Conservation (phyloP, 208 protist species). For the Leishmania mexicana region DNA sequence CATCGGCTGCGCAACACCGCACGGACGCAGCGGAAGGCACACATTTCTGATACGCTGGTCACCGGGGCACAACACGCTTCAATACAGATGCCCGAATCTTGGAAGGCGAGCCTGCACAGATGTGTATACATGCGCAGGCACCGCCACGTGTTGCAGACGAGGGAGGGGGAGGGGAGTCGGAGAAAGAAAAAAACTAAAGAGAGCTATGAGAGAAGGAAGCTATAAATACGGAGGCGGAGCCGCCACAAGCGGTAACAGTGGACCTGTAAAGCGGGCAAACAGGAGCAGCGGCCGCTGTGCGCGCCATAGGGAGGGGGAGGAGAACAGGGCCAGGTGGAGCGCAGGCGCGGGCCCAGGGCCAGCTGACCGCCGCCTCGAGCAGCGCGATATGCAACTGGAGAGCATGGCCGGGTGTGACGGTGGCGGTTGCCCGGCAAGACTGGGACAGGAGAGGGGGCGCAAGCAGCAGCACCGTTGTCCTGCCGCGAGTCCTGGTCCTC, state of each 20-base stretch:
- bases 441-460: not conserved
- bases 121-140: not conserved
- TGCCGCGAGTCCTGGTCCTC: not conserved
- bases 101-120: not conserved
- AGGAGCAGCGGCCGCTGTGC: not conserved
- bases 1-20: not conserved
- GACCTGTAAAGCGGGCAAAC: not conserved
- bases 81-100: not conserved
- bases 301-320: slow-evolving; percentile 1
- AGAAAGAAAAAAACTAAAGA: not conserved
- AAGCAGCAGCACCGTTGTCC: not conserved
- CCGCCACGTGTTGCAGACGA: not conserved
- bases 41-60: not conserved
- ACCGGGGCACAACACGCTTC: not conserved
- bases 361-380: not conserved
- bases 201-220: not conserved
- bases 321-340: not conserved
- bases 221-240: not conserved
- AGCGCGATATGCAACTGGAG: not conserved
- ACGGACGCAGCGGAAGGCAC: not conserved
- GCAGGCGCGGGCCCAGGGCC: not conserved
- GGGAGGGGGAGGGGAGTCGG: not conserved
- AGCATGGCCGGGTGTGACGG: not conserved
- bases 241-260: not conserved
- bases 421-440: not conserved